Percentiles rank a stretch among this genome's conserved stretches.
phyloP scores from a whole-genome alignment of 1,284 basidiomycete species.

The Ceratobasidium papillatum region DNA sequence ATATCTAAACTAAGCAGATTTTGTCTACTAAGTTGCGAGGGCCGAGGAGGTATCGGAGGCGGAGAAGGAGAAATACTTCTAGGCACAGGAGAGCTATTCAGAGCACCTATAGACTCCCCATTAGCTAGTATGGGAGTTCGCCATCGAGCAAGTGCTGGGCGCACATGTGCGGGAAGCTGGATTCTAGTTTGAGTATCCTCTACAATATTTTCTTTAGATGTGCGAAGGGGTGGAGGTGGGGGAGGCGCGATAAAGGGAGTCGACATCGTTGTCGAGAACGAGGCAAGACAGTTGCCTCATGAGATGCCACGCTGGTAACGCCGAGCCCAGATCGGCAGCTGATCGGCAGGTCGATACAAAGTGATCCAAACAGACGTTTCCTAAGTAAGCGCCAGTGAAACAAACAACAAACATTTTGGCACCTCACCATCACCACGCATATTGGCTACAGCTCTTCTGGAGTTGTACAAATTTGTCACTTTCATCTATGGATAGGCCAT shows the following conservation, averaged over 20 bases:
- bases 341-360: too few relatives aligned
- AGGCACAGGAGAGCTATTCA: constrained; percentile 11
- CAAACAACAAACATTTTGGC: too few relatives aligned
- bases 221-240: not conserved
- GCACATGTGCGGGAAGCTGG: constrained; percentile 9
- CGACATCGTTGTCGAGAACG: constrained; percentile 18
- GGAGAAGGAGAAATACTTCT: not conserved
- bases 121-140: constrained; percentile 2
- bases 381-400: too few relatives aligned
- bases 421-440: too few relatives aligned
- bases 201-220: not conserved
- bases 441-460: too few relatives aligned
- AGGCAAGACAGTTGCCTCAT: not conserved
- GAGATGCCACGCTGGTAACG: not conserved
- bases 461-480: too few relatives aligned
- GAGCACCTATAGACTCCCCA: constrained; percentile 5
- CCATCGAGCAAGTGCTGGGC: constrained; percentile 17
- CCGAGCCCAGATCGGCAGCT: too few relatives aligned
- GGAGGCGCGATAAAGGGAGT: constrained; percentile 28
- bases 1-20: not conserved
- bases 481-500: too few relatives aligned
- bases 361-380: too few relatives aligned
- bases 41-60: constrained; percentile 11
- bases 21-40: not conserved
- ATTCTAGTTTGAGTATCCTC: not conserved